Conservation (phyloP, 192 early-diverging fungal species). For the Coemansia sp. region DNA sequence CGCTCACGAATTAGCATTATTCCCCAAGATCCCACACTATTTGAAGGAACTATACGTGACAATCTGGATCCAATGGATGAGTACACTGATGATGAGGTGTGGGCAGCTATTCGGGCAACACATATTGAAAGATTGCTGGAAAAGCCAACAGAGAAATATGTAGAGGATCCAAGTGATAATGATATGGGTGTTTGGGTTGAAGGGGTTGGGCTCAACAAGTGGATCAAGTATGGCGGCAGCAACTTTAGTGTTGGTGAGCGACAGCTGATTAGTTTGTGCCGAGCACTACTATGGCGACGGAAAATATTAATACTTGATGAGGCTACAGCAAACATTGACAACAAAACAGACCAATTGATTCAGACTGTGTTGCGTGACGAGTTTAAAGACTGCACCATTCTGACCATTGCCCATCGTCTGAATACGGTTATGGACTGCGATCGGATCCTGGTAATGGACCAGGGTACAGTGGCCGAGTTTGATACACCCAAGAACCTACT, state of each 20-base stretch:
- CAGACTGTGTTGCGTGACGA: slow-evolving; percentile 2
- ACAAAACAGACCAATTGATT: slow-evolving; percentile 59
- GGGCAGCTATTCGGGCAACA: slow-evolving; percentile 58
- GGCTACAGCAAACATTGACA: slow-evolving; percentile 62
- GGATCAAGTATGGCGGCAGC: slow-evolving; percentile 51
- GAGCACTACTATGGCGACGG: slow-evolving; percentile 66
- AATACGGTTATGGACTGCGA: too few relatives aligned
- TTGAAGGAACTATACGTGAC: slow-evolving; percentile 64
- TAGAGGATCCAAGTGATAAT: neutral
- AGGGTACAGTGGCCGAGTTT: too few relatives aligned
- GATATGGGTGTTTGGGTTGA: slow-evolving; percentile 10
- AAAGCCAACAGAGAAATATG: slow-evolving; percentile 15
- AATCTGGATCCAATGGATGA: slow-evolving; percentile 67
- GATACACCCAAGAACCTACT: too few relatives aligned
- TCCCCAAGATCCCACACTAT: slow-evolving; percentile 70
- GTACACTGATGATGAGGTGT: slow-evolving; percentile 63
- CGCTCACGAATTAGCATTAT: slow-evolving; percentile 63
- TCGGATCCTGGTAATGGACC: too few relatives aligned
- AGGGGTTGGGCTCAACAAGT: neutral
- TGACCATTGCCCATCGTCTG: neutral
- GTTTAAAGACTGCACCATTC: slow-evolving; percentile 18
- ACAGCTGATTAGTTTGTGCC: slow-evolving; percentile 59
- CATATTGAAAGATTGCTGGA: slow-evolving; percentile 44
- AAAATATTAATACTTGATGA: slow-evolving; percentile 78
- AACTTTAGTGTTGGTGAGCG: slow-evolving; percentile 76